These are phyloP conservation scores for Pouteria glomerata DNA, from an alignment of 148 eudicot species.

Conservation along the genomic window DNA sequence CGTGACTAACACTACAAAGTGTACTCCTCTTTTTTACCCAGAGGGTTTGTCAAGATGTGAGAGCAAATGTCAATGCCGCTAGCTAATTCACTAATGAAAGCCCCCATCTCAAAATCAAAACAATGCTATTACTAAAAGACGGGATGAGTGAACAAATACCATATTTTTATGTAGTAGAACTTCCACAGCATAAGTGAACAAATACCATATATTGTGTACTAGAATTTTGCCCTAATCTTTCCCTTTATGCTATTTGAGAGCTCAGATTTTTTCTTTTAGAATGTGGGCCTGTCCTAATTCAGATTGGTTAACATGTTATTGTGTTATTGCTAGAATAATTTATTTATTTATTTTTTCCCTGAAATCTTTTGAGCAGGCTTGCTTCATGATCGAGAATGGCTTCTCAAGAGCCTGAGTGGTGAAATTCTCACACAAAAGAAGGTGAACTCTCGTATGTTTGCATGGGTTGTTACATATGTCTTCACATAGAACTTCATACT, in stretches of 20 bases:
- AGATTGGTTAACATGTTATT: not conserved
- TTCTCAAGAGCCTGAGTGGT: slow-evolving; percentile 73
- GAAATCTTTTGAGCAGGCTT: slow-evolving; percentile 50
- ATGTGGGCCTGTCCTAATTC: not conserved
- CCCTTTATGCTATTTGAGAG: too few relatives aligned
- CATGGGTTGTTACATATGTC: not conserved
- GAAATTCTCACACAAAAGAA: slow-evolving; percentile 93
- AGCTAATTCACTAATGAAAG: too few relatives aligned
- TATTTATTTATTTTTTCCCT: not conserved
- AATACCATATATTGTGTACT: too few relatives aligned
- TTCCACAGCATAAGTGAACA: too few relatives aligned
- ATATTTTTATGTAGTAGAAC: not conserved
- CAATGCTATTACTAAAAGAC: not conserved
- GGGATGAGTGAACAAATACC: not conserved
- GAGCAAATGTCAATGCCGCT: too few relatives aligned
- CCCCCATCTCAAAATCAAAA: not conserved
- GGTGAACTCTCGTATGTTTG: slow-evolving; percentile 28
- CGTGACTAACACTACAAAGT: too few relatives aligned
- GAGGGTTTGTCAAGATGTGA: too few relatives aligned
- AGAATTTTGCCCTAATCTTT: too few relatives aligned
- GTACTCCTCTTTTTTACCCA: too few relatives aligned
- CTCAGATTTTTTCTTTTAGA: too few relatives aligned
- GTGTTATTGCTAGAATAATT: not conserved
- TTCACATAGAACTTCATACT: not conserved
- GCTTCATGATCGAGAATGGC: slow-evolving; percentile 89